A percentile compares a stretch with the other conserved stretches of the same genome.
These are phyloP conservation scores for Podaxis pistillaris DNA, from an alignment of 768 basidiomycete species.

Conservation along the genomic window DNA sequence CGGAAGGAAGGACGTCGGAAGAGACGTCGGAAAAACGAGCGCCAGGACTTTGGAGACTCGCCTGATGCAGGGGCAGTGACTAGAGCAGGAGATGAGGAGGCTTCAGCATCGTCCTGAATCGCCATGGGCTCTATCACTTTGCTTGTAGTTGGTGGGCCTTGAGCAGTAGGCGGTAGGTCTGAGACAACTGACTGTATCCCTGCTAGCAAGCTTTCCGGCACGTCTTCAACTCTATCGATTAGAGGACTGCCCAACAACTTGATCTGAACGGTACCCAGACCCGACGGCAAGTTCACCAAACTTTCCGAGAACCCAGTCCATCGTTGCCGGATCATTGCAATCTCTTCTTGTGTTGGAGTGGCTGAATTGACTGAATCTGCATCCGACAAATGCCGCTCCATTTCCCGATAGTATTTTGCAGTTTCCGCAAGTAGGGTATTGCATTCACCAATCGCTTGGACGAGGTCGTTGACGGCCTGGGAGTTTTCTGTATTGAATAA, in stretches of 20 bases:
- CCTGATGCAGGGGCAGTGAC: background rate
- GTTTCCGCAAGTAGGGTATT: background rate
- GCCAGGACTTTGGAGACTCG: background rate
- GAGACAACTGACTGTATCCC: background rate
- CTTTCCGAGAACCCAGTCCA: background rate
- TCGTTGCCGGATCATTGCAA: background rate
- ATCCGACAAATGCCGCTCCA: background rate
- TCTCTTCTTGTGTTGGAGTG: background rate
- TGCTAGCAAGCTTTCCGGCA: background rate
- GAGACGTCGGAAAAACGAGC: background rate
- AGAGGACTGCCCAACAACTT: too few relatives aligned
- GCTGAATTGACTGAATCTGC: background rate
- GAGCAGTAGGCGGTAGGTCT: background rate
- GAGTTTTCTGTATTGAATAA: background rate
- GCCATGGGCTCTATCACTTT: background rate
- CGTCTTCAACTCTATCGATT: background rate
- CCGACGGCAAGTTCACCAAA: background rate
- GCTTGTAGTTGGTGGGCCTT: background rate
- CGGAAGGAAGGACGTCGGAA: background rate
- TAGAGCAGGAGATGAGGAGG: background rate
- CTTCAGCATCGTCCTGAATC: background rate
- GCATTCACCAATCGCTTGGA: background rate
- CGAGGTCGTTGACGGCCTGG: background rate
- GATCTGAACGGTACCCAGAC: too few relatives aligned
- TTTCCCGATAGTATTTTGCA: background rate